phyloP scores from a whole-genome alignment of 371 early-diverging fungal species.

The Mucor sp. region DNA sequence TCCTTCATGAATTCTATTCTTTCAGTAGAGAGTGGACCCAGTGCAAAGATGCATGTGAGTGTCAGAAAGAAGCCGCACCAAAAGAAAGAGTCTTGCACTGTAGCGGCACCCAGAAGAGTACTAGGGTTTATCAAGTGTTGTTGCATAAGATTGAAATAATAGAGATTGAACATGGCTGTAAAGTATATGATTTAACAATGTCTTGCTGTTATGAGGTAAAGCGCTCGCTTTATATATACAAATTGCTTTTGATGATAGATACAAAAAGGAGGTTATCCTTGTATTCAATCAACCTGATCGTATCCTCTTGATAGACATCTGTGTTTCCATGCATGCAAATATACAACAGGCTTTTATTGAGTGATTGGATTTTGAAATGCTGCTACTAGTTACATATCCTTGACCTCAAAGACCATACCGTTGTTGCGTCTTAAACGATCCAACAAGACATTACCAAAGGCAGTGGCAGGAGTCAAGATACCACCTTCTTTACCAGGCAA shows the following conservation, averaged over 20 bases:
- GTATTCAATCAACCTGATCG: neutral
- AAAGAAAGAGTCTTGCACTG: neutral
- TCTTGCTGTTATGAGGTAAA: neutral
- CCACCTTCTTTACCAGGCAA: slow-evolving; percentile 63
- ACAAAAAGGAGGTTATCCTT: neutral
- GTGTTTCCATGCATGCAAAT: neutral
- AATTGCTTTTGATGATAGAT: neutral
- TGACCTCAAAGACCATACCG: slow-evolving; percentile 63
- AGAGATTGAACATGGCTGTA: neutral
- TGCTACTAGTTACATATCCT: slow-evolving; percentile 15
- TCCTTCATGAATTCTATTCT: slow-evolving; percentile 4
- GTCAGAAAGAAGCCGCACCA: slow-evolving; percentile 6
- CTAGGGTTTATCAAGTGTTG: neutral
- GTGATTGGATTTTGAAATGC: neutral
- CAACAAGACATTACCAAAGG: slow-evolving; percentile 69
- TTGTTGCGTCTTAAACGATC: slow-evolving; percentile 52
- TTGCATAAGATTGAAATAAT: neutral
- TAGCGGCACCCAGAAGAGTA: neutral
- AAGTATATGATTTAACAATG: no score
- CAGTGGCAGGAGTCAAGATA: slow-evolving; percentile 71
- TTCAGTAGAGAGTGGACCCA: slow-evolving; percentile 11
- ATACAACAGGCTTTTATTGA: neutral
- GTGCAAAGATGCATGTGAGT: slow-evolving; percentile 3
- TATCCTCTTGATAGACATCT: neutral
- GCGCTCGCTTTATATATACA: neutral